Evolutionary conservation across 2,329 filamentous ascomycete species (phyloP).

Genomic region (Acrodontium crateriforme): DNA sequence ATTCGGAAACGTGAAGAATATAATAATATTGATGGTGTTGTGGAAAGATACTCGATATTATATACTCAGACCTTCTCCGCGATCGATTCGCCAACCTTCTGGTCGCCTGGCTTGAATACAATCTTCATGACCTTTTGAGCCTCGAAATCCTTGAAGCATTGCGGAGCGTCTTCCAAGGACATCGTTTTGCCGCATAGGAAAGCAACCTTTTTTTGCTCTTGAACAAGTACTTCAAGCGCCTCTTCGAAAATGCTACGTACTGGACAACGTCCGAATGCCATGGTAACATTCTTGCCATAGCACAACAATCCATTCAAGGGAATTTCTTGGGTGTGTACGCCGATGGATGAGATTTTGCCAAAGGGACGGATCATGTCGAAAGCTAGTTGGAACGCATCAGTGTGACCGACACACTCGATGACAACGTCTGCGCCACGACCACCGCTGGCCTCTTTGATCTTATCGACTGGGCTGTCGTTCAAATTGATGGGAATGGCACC

Average conservation of each 20-base stretch:
- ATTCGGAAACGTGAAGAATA: too few species aligned
- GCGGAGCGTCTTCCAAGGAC: slow-evolving; percentile 35
- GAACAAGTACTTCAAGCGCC: slow-evolving; percentile 30
- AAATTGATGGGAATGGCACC: slow-evolving; percentile 81
- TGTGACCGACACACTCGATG: slow-evolving; percentile 42
- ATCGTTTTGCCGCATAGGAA: slow-evolving; percentile 42
- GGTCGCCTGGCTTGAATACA: slow-evolving; percentile 36
- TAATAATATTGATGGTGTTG: too few species aligned
- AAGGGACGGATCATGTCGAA: slow-evolving; percentile 37
- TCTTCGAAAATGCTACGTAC: slow-evolving; percentile 37
- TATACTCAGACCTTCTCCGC: too few species aligned
- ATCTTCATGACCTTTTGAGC: slow-evolving; percentile 41
- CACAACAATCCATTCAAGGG: slow-evolving; percentile 34
- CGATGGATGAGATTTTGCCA: slow-evolving; percentile 34
- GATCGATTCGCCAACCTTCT: too few species aligned
- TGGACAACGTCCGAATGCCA: slow-evolving; percentile 38
- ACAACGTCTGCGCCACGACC: slow-evolving; percentile 77
- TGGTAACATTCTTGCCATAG: slow-evolving; percentile 37
- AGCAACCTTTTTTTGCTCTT: slow-evolving; percentile 36
- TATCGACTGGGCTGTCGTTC: slow-evolving; percentile 34
- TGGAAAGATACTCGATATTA: too few species aligned
- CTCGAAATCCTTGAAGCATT: slow-evolving; percentile 40
- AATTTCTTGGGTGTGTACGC: slow-evolving; percentile 32
- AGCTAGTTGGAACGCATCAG: slow-evolving; percentile 33
- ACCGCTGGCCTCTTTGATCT: slow-evolving; percentile 60